These are phyloP conservation scores for Sapria himalayana DNA, from an alignment of 345 rosid species.

Conservation along the genomic window DNA sequence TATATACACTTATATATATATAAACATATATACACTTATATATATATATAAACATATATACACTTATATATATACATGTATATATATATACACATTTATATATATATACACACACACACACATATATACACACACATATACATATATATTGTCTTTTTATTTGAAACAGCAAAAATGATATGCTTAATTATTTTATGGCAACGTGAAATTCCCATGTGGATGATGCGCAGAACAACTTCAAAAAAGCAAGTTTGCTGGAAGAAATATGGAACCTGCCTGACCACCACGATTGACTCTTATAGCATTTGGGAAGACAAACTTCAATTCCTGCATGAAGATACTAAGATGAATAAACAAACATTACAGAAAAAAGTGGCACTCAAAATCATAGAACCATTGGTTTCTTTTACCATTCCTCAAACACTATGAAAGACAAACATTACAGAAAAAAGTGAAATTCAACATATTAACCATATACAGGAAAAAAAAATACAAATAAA, in stretches of 20 bases:
- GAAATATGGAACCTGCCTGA: slow-evolving; percentile 32
- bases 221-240: background rate
- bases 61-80: too few species aligned
- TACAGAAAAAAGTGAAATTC: too few species aligned
- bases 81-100: too few species aligned
- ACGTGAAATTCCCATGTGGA: background rate
- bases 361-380: background rate
- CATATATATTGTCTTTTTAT: too few species aligned
- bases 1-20: too few species aligned
- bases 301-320: slow-evolving; percentile 61
- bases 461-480: background rate
- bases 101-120: too few species aligned
- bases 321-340: slow-evolving; percentile 42
- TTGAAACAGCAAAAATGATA: background rate
- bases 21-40: too few species aligned
- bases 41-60: too few species aligned
- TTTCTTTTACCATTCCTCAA: too few species aligned
- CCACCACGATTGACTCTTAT: slow-evolving; percentile 63
- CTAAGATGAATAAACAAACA: slow-evolving; percentile 8
- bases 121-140: too few species aligned
- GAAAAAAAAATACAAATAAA: background rate
- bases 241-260: background rate
- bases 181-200: background rate
- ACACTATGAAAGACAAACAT: too few species aligned
- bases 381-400: too few species aligned